Base-by-base conservation (phyloP, 2,329 filamentous ascomycete genomes). In the Beauveria scarabaeidicola region DNA sequence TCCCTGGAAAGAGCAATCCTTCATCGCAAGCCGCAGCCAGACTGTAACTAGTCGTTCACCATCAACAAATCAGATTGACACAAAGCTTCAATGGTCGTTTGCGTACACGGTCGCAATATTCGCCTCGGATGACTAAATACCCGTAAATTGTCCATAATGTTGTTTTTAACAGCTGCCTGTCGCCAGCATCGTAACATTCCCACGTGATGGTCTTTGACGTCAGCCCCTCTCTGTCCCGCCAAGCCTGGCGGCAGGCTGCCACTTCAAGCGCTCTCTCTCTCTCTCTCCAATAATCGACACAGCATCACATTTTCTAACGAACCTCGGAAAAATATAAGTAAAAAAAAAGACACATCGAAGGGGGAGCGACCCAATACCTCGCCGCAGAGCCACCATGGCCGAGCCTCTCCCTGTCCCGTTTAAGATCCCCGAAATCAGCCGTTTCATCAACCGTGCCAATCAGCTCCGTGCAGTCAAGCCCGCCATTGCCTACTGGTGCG, bases 401-500 rank as follows among this genome's bases (percentile, higher is more conserved):
- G 81, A 73, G 58, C 68, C 71, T 46, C 70, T 75, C 25, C 73
- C 73, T 40, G 56, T 69, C 27, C 65, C 72, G 32, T 81, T 99
- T 68, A 91, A 89, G 76, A 78, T 86, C 60, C 86, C 89, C 61
- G 91, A 96, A 71, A 85, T 96, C 69, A 86, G 85, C 65, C 89
- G 91, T 62, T 97, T 95, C 73, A 86, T 92, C 63, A 82, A 87
- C 58, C 86, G 93, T 68, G 93, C 91, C 38, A 82, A 84, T 40
- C 93, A 99, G 77, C 83, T 99, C 52, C 89, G 93, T 71, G 82
- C 82, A 61, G 84, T 86, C 69, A 94, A 93, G 74, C 94, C 94
- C 9, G 90, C 94, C 61, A 83, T 97, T 66, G 82, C 92, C 63
- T 99, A 97, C 74, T 97, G 93, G 91, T 94, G 93, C 72, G 88